Base-by-base conservation (phyloP, 2,329 filamentous ascomycete genomes). In the Fusarium cicatricum region DNA sequence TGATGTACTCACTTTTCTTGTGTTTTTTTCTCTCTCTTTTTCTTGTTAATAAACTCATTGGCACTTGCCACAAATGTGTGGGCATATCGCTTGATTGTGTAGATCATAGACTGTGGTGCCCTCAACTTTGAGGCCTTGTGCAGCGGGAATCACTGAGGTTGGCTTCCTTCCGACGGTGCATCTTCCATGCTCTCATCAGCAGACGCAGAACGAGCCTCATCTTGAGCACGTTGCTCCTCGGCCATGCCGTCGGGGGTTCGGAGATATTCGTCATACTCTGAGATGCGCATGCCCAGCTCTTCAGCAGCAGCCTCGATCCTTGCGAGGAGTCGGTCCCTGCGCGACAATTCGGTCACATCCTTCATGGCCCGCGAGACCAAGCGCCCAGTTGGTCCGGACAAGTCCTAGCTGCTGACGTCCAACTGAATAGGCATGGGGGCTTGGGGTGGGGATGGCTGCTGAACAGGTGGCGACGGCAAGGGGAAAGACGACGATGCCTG, bases 271-370 rank as follows among this genome's bases (percentile, higher is more conserved):
- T 83, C 79, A 60, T 81, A 84, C 58, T 83, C 78, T 16, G 77
- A 74, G 38, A 85, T 78, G 23, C 80, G 78, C 64, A 83, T 74
- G 7, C 81, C 82, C 28, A 86, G 75, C 70, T 85, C 81, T 67
- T 80, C 78, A 11, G 83, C 82, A 3, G 81, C 77, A 37, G 79
- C 74, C 61, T 86, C 82, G 47, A 86, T 79, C 61, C 81, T 76
- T 44, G 82, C 77, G 55, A 84, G 73, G 44, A 78, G 74, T 5
- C 83, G 76, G 1, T 77, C 75, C 44, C 75, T 74, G 60, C 72
- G 75, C 59, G 80, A 77, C 26, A 79, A 75, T 14, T 65, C 62
- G 23, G 78, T 75, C 17, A 79, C 77, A 45, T 82, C 77, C 11
- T 71, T 71, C 71, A 85, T 76, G 4, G 80, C 78, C 53, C 77